These are phyloP conservation scores for Termitomyces sp. DNA, from an alignment of 768 basidiomycete genomes.

Conservation along the genomic window DNA sequence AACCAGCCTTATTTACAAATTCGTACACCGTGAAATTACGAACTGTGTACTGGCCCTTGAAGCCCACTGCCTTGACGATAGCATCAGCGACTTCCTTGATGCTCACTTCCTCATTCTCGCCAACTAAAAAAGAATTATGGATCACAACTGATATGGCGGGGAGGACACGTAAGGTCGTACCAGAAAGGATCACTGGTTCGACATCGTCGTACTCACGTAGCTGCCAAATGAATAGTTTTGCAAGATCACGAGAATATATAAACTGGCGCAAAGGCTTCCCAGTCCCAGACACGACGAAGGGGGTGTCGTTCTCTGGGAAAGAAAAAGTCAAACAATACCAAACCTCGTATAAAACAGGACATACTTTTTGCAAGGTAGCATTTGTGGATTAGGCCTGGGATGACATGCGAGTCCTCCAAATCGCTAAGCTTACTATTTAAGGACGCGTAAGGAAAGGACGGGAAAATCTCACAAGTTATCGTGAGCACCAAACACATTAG, in stretches of 20 bases:
- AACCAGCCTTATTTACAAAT: neutral
- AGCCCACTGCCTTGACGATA: constrained; percentile 81
- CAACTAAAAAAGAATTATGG: constrained; percentile 41
- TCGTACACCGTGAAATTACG: constrained; percentile 13
- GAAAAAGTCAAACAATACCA: neutral
- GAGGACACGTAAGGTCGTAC: constrained; percentile 29
- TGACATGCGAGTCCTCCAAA: constrained; percentile 88
- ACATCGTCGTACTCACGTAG: constrained; percentile 87
- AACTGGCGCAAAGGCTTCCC: constrained; percentile 96
- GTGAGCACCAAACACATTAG: constrained; percentile 92
- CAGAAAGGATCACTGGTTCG: constrained; percentile 89
- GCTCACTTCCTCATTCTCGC: constrained; percentile 90
- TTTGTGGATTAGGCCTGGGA: constrained; percentile 90
- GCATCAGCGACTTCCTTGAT: constrained; percentile 88
- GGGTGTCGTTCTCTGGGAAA: constrained; percentile 63
- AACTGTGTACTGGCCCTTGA: constrained; percentile 71
- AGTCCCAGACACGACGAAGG: constrained; percentile 84
- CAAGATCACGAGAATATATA: constrained; percentile 94
- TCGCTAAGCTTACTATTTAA: constrained; percentile 45
- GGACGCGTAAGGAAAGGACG: neutral
- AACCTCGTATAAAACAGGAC: neutral
- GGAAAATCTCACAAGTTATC: constrained; percentile 74
- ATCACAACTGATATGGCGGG: neutral
- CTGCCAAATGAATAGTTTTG: constrained; percentile 93
- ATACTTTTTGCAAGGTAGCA: constrained; percentile 88